Evolutionary conservation across 768 basidiomycete species (phyloP), one percentile per base, ranked within the genome.

Genomic region (Leucocoprinus birnbaumii): DNA sequence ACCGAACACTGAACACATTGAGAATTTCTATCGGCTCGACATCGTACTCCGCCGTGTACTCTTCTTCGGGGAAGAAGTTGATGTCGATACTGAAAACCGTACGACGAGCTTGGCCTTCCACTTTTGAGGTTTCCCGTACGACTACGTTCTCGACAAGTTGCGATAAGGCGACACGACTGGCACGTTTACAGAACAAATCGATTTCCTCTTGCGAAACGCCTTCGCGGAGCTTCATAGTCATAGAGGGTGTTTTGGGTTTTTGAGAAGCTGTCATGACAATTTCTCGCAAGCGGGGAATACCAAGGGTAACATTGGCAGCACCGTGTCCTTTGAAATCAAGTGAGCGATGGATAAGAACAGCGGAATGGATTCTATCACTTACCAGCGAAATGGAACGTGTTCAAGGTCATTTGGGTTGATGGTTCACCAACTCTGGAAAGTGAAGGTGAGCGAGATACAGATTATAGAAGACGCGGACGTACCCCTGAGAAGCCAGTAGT

Each of bases 321-420:
- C 97, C 96, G 66, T 98, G 97, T 59, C 96, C 93, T 94, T 61
- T 21, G 25, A 45, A 34, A n/a, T n/a, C 35, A 27, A 60, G 26
- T 44, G 48, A 41, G 19, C 6, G 38, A 58, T 40, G 7, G 43
- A 11, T 18, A 22, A 14, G 19, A 38, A 3, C 27, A 14, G 7
- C 11, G 42, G n/a, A 27, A 31, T 53, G 13, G 2, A 10, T 21
- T 34, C 25, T 37, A 47, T 34, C 45, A 56, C 59, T 63, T 69
- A 86, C 94, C 96, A 62, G 97, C 97, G 65, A 99, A 95, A 76
- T 99, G 97, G 84, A 99, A 99, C 11, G 97, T 99, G 68, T 99
- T 99, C 59, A 99, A 74, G 8, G 97, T 99, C 97, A 99, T 99
- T 68, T 99, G 97, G 0, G 97, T 99, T 14, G 97, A 99, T 3